These are phyloP conservation scores for Colletotrichum sojae DNA, from an alignment of 2,329 filamentous ascomycete species.

Conservation along the genomic window DNA sequence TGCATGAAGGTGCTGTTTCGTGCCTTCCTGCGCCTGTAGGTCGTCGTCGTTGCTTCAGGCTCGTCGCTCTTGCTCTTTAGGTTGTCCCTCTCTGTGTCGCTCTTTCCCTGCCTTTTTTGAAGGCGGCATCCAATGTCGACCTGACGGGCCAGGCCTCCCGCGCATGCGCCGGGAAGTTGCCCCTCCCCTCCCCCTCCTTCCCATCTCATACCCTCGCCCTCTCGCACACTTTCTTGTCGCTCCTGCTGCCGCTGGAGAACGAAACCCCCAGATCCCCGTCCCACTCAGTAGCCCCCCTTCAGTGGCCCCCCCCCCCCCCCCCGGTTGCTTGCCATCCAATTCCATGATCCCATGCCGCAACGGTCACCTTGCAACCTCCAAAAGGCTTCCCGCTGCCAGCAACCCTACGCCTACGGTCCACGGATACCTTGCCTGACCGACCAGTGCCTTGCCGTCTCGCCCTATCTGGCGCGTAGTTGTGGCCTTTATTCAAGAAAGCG, in stretches of 20 bases:
- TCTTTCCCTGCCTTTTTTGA: too few species aligned
- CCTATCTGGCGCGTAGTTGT: slow-evolving; percentile 34
- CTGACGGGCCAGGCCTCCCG: slow-evolving; percentile 30
- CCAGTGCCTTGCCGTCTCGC: slow-evolving; percentile 20
- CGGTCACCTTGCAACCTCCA: slow-evolving; percentile 19
- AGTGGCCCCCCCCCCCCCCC: too few species aligned
- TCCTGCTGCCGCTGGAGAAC: slow-evolving; percentile 28
- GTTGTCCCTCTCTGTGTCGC: too few species aligned
- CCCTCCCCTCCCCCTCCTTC: background rate
- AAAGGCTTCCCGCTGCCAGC: slow-evolving; percentile 24
- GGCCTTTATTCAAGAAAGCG: slow-evolving; percentile 26
- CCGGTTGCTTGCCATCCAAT: slow-evolving; percentile 20
- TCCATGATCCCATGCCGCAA: slow-evolving; percentile 18
- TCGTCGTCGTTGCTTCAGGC: too few species aligned
- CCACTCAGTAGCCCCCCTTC: too few species aligned
- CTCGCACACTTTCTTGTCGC: slow-evolving; percentile 5
- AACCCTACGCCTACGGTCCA: background rate
- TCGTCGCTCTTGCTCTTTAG: too few species aligned
- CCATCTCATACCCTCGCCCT: background rate
- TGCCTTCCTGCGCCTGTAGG: slow-evolving; percentile 8
- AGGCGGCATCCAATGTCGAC: background rate
- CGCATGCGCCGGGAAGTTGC: background rate
- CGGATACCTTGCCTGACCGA: slow-evolving; percentile 31
- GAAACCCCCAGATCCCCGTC: slow-evolving; percentile 29
- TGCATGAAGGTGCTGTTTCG: slow-evolving; percentile 8